Percentiles rank a stretch among this genome's conserved stretches.
Conservation (phyloP, 1,284 basidiomycete genomes). For the Cystobasidium slooffiae region DNA sequence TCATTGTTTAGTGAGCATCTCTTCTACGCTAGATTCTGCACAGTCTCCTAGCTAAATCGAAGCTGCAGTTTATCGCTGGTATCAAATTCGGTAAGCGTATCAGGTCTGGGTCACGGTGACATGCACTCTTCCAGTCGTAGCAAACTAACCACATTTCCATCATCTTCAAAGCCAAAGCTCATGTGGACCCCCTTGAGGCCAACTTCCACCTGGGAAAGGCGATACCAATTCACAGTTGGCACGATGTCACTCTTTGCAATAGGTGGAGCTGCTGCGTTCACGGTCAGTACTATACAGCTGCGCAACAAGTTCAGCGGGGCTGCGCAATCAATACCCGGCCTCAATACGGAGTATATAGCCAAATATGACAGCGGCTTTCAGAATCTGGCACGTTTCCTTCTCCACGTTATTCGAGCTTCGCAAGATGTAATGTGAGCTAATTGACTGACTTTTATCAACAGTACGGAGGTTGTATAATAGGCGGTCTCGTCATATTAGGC, state of each 20-base stretch:
- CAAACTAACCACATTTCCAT: no score
- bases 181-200: constrained; percentile 5
- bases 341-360: constrained; percentile 8
- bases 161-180: constrained; percentile 5
- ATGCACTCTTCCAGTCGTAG: no score
- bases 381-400: constrained; percentile 1
- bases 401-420: background rate
- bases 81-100: constrained; percentile 1
- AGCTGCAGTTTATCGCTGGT: background rate
- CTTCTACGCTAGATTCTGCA: background rate
- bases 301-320: constrained; percentile 11
- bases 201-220: constrained; percentile 10
- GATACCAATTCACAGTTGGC: constrained; percentile 24
- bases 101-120: no score
- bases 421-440: background rate
- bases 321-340: constrained; percentile 22
- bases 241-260: constrained; percentile 6
- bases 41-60: background rate
- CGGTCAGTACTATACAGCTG: constrained; percentile 3
- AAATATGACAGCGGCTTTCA: constrained; percentile 18
- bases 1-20: constrained; percentile 19
- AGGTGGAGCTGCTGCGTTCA: constrained; percentile 12
- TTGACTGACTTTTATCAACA: background rate
- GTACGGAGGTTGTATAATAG: constrained; percentile 7
- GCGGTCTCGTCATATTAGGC: background rate